Evolutionary conservation across 768 basidiomycete species (phyloP).

Genomic region (Chalciporus chontae): DNA sequence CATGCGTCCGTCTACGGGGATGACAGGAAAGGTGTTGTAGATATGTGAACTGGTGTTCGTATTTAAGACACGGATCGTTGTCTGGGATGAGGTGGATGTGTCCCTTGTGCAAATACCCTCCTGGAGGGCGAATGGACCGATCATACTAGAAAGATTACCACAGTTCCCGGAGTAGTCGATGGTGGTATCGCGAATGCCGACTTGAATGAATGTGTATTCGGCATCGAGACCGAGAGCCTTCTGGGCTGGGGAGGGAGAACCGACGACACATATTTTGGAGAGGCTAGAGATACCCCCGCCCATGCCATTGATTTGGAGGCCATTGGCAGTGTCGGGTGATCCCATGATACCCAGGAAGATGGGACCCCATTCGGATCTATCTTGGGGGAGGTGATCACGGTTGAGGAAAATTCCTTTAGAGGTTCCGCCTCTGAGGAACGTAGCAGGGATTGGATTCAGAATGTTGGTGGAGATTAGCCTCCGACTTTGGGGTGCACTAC

Average conservation of each 20-base stretch:
- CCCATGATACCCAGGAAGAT: conserved; percentile 77
- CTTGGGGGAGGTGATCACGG: conserved; percentile 47
- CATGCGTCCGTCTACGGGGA: conserved; percentile 4
- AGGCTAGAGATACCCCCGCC: conserved; percentile 74
- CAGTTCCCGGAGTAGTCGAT: conserved; percentile 76
- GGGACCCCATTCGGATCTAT: conserved; percentile 48
- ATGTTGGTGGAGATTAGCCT: background rate
- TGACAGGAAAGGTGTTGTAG: conserved; percentile 66
- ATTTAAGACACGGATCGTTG: conserved; percentile 61
- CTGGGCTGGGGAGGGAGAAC: conserved; percentile 42
- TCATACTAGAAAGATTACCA: conserved; percentile 69
- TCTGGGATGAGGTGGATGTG: conserved; percentile 6
- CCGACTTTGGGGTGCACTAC: no score
- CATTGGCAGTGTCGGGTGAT: conserved; percentile 68
- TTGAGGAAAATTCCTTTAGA: conserved; percentile 75
- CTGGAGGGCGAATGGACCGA: conserved; percentile 71
- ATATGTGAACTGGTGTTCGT: conserved; percentile 70
- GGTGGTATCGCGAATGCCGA: conserved; percentile 53
- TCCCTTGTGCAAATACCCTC: conserved; percentile 47
- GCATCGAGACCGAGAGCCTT: conserved; percentile 47
- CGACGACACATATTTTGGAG: conserved; percentile 71
- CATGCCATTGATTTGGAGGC: conserved; percentile 77
- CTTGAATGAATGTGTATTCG: conserved; percentile 70
- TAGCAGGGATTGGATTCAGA: conserved; percentile 9
- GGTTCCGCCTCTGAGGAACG: conserved; percentile 70